Evolutionary conservation across 805 yeast genomes (phyloP).

Genomic region (Naumovozyma baii): DNA sequence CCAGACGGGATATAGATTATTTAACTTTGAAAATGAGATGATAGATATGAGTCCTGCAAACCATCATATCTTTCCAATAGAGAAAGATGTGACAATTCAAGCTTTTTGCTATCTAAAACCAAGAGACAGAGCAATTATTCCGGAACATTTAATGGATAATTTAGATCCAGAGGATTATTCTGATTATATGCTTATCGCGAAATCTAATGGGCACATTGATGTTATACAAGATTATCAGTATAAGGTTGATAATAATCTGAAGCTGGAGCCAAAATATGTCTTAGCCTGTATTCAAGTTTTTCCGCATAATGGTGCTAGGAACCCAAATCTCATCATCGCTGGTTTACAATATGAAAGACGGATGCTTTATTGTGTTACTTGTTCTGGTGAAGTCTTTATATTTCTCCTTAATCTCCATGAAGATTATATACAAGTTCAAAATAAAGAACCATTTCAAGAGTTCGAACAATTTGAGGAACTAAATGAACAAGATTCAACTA

Average conservation of each 20-base stretch:
- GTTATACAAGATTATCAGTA: slow-evolving; percentile 18
- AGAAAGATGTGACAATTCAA: slow-evolving; percentile 15
- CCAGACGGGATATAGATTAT: slow-evolving; percentile 16
- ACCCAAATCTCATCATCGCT: too few relatives aligned
- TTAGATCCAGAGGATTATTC: slow-evolving; percentile 10
- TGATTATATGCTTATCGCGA: slow-evolving; percentile 24
- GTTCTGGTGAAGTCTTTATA: slow-evolving; percentile 17
- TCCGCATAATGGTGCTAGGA: too few relatives aligned
- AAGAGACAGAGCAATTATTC: slow-evolving; percentile 5
- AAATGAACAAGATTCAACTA: slow-evolving; percentile 1
- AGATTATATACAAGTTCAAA: slow-evolving; percentile 17
- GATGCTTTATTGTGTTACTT: slow-evolving; percentile 20
- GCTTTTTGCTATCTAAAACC: slow-evolving; percentile 23
- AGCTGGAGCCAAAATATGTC: slow-evolving; percentile 13
- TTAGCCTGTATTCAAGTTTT: slow-evolving; percentile 19
- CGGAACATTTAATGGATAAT: slow-evolving; percentile 2
- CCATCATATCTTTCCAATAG: slow-evolving; percentile 1
- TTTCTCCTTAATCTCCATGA: slow-evolving; percentile 21
- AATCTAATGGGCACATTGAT: slow-evolving; percentile 24
- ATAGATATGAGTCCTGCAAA: slow-evolving; percentile 6
- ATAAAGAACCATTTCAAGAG: not conserved
- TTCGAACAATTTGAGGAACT: not conserved
- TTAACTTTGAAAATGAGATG: slow-evolving; percentile 11
- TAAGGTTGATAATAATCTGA: slow-evolving; percentile 6
- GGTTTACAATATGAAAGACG: slow-evolving; percentile 21